Conservation (phyloP, 2,329 filamentous ascomycete genomes). For the Waltergamsia citrina region DNA sequence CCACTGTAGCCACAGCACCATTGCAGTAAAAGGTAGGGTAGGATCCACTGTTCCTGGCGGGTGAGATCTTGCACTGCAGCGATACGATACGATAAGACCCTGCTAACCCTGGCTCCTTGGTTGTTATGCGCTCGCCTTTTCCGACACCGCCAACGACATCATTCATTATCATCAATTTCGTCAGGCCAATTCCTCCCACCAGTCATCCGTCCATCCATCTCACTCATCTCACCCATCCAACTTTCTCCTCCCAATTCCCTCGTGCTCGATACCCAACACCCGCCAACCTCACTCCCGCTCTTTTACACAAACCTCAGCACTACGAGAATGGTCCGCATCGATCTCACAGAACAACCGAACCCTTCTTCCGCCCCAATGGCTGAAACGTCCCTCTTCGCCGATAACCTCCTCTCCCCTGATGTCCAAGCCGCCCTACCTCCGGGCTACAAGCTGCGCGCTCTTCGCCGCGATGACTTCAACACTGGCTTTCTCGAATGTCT, state of each 20-base stretch:
- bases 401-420: conserved; percentile 65
- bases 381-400: conserved; percentile 64
- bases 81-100: too few species aligned
- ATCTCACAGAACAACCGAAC: too few species aligned
- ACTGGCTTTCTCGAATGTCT: conserved; percentile 85
- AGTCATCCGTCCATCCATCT: neutral
- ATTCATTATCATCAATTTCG: too few species aligned
- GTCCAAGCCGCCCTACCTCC: conserved; percentile 66
- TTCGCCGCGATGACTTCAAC: conserved; percentile 69
- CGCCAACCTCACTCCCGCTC: neutral
- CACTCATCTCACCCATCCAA: neutral
- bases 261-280: neutral
- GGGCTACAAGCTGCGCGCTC: conserved; percentile 73
- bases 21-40: too few species aligned
- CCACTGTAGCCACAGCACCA: too few species aligned
- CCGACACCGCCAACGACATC: too few species aligned
- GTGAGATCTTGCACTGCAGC: too few species aligned
- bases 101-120: too few species aligned
- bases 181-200: too few species aligned
- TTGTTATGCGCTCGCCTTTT: too few species aligned
- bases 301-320: neutral
- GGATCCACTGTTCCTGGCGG: too few species aligned
- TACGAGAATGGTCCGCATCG: too few species aligned
- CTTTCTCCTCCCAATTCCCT: neutral
- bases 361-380: conserved; percentile 3